Percentiles rank a stretch among this genome's conserved stretches.
Evolutionary conservation across 306 rosid species (phyloP).

Genomic region (Bauhinia variegata): DNA sequence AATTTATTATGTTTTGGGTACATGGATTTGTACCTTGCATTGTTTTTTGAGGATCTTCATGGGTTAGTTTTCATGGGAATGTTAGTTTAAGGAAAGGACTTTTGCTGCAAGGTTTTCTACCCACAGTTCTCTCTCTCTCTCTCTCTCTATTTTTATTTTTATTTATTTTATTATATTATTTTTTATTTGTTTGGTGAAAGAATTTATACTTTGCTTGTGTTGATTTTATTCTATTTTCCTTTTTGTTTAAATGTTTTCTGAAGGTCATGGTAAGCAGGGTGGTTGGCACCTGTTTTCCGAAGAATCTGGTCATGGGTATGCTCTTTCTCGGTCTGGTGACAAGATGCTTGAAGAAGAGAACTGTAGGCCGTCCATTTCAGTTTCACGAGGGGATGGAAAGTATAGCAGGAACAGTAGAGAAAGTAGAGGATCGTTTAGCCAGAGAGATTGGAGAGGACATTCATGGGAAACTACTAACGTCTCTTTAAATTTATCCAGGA

Average conservation of each 20-base stretch:
- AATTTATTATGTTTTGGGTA: not conserved
- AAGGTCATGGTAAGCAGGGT: constrained; percentile 98
- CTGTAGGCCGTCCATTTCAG: constrained; percentile 53
- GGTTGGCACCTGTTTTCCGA: constrained; percentile 86
- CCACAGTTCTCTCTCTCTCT: no score
- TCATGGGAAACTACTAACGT: constrained; percentile 64
- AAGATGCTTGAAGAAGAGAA: constrained; percentile 75
- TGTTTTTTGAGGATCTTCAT: constrained; percentile 49
- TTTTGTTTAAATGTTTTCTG: constrained; percentile 53
- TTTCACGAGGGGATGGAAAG: constrained; percentile 74
- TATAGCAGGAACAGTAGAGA: constrained; percentile 74
- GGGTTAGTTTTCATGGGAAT: no score
- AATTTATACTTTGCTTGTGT: constrained; percentile 52
- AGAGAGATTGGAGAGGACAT: constrained; percentile 74
- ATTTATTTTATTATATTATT: no score
- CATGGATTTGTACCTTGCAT: not conserved
- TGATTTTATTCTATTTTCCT: constrained; percentile 41
- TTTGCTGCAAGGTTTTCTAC: not conserved
- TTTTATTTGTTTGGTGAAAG: constrained; percentile 13
- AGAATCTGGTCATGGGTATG: constrained; percentile 81
- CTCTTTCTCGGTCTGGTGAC: constrained; percentile 67
- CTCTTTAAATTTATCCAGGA: constrained; percentile 55
- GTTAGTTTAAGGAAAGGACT: not conserved
- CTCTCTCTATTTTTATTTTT: no score
- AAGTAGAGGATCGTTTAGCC: constrained; percentile 66